These are phyloP conservation scores for Botrytis cinerea DNA, from an alignment of 2,329 filamentous ascomycete species.

Conservation along the genomic window DNA sequence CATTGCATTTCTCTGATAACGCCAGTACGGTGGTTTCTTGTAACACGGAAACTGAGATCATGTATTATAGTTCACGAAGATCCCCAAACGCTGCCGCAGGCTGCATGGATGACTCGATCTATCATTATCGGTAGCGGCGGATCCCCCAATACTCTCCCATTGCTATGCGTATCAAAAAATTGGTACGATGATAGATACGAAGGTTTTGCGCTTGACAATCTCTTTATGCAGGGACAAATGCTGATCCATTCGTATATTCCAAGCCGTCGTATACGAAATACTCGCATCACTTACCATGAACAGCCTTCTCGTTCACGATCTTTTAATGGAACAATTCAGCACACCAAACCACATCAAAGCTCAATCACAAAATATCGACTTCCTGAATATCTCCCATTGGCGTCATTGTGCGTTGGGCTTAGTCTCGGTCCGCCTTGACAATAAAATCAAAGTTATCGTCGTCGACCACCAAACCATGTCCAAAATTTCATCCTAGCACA, in stretches of 20 bases:
- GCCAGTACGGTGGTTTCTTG: too few species aligned
- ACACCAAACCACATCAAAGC: neutral
- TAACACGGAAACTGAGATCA: neutral
- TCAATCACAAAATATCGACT: neutral
- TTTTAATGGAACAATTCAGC: neutral
- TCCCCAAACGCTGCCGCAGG: neutral
- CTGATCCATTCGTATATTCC: neutral
- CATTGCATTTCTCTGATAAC: neutral
- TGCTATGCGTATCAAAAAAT: neutral
- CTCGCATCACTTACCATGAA: slow-evolving; percentile 1
- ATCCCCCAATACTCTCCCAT: neutral
- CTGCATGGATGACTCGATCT: slow-evolving; percentile 1
- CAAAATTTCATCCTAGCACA: neutral
- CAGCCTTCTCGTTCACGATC: neutral
- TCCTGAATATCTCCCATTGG: neutral
- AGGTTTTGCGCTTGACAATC: neutral
- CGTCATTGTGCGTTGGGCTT: neutral
- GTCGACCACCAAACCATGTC: neutral
- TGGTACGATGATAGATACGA: too few species aligned
- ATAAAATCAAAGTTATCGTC: neutral
- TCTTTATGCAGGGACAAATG: neutral
- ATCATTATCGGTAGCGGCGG: neutral
- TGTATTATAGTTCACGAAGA: neutral
- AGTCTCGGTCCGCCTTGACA: neutral
- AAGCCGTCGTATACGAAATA: neutral